Percentiles rank a stretch among this genome's conserved stretches.
These are phyloP conservation scores for Ceratocystis huliohia DNA, from an alignment of 2,329 filamentous ascomycete species.

Conservation along the genomic window DNA sequence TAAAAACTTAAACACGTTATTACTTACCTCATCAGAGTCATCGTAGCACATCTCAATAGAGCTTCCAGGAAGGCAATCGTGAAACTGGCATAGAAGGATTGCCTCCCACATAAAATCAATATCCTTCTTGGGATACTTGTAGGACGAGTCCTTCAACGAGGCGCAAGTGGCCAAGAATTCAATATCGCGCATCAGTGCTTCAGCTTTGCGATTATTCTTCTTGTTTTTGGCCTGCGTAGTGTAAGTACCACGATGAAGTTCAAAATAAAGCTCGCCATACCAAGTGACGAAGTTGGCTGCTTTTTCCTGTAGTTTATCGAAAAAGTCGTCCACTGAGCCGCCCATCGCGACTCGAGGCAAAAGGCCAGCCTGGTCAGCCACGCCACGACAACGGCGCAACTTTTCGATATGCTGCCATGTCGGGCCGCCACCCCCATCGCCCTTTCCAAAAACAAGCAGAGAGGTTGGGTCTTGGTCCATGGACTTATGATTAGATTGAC, in stretches of 20 bases:
- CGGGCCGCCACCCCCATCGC: constrained; percentile 88
- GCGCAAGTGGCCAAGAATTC: constrained; percentile 80
- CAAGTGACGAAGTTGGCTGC: constrained; percentile 73
- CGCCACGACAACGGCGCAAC: constrained; percentile 77
- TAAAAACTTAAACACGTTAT: not conserved
- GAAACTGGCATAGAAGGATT: constrained; percentile 87
- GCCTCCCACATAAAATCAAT: constrained; percentile 94
- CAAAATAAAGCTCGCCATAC: constrained; percentile 97
- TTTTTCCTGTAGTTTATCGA: constrained; percentile 71
- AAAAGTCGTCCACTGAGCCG: constrained; percentile 86
- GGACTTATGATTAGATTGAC: constrained; percentile 84
- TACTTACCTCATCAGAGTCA: constrained; percentile 65
- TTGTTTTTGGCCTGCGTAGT: constrained; percentile 98
- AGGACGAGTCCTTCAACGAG: constrained; percentile 55
- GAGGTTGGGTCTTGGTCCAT: constrained; percentile 87
- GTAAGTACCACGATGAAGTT: constrained; percentile 92
- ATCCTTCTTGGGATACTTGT: constrained; percentile 87
- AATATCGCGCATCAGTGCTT: constrained; percentile 73
- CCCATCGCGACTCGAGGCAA: constrained; percentile 83
- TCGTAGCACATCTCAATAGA: constrained; percentile 97
- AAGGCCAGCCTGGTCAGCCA: constrained; percentile 73
- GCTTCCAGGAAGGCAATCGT: constrained; percentile 90
- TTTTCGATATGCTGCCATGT: constrained; percentile 93
- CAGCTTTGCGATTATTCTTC: constrained; percentile 75
- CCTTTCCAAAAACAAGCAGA: constrained; percentile 87